Base-by-base conservation (phyloP, 2,329 filamentous ascomycete species). In the Drechslerella coelobrocha region DNA sequence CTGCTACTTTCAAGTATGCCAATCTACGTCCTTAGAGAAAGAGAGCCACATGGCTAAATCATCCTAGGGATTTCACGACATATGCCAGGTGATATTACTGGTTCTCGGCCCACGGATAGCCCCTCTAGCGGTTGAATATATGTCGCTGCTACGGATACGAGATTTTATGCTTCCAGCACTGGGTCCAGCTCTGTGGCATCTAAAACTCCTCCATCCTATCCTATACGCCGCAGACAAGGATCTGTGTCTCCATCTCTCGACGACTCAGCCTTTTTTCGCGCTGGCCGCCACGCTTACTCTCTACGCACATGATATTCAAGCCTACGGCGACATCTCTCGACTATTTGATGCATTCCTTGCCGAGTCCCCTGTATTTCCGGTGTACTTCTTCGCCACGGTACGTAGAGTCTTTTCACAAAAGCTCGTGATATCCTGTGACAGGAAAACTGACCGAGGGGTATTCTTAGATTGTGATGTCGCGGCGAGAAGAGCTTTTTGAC, bases 131-230 rank as follows among this genome's bases (percentile, higher is more conserved):
- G 86, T 95, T 29, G 84, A 89, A 31, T 89, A 90, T n/a, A 86
- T 99, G 66, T 96, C 92, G 2, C 83, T 92, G 29, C 84, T 97
- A 47, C 89, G 92, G 57, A 97, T 99, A 77, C 87, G 94, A 72
- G 94, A 99, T 80, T 99, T 97, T 79, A 97, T 99, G 94, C 86
- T 99, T 9, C 92, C 93, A 7, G 91, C 87, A 41, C 85, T 99
- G 47, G 83, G 86, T 12, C 91, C 92, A 2, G 91, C 92, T 21
- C 82, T 95, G 52, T 84, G 88, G 60, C 94, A 99, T 79, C 86
- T 99, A n/a, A 85, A 87, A 39, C 84, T 99, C 10, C 88, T 99
- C 61, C 92, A 92, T 5, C 86, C 90, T 61, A 89, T 99, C 61
- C 82, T 99, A 24, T 81, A 84, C 73, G 83, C 83, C 34, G 88